Evolutionary conservation across 106 monocot genomes (phyloP).

Genomic region (Agapanthus africanus): DNA sequence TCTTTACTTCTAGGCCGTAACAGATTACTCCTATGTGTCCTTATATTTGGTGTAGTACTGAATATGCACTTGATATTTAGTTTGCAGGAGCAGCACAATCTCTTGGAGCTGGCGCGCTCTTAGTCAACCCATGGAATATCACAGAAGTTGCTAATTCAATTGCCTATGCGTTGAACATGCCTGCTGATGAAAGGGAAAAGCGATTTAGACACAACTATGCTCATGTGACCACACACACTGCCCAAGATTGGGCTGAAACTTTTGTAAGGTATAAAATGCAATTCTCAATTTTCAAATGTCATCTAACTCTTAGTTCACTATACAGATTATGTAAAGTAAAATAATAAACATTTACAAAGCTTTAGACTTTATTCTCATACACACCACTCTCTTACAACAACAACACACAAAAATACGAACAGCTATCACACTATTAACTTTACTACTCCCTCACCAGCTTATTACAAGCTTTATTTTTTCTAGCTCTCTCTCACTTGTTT

Average conservation of each 20-base stretch:
- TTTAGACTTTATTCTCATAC: too few species aligned
- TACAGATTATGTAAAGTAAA: too few species aligned
- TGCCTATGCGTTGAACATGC: conserved; percentile 66
- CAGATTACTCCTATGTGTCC: background rate
- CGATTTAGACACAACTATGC: conserved; percentile 94
- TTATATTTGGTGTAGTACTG: background rate
- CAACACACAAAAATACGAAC: too few species aligned
- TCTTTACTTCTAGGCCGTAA: background rate
- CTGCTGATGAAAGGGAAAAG: conserved; percentile 86
- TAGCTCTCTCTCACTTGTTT: too few species aligned
- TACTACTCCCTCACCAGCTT: too few species aligned
- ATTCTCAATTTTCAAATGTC: conserved; percentile 1
- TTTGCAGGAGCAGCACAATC: conserved; percentile 85
- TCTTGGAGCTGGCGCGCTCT: conserved; percentile 60
- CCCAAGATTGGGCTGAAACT: conserved; percentile 99
- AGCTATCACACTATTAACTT: too few species aligned
- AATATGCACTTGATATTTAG: conserved; percentile 21
- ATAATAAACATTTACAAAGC: too few species aligned
- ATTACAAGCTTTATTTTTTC: too few species aligned
- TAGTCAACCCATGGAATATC: conserved; percentile 74
- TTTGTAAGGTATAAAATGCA: conserved; percentile 67
- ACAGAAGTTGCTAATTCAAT: conserved; percentile 89
- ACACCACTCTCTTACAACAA: too few species aligned
- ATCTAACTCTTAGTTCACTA: background rate
- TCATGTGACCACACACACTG: conserved; percentile 95